Base-by-base conservation (phyloP, 140 eudicot genomes). In the Stevia rebaudiana region DNA sequence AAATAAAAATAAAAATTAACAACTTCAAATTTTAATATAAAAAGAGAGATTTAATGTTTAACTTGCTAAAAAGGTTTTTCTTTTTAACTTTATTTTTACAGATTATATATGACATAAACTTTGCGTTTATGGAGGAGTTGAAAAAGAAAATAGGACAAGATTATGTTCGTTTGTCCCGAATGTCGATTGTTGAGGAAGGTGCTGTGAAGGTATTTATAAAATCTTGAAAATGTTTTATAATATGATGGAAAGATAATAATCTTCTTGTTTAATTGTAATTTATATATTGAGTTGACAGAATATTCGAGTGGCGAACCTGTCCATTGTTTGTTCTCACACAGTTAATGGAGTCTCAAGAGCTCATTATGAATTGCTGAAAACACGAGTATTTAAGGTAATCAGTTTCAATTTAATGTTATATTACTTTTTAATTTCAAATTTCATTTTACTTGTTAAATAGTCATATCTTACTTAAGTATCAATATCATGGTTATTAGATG, bases 151-250 rank as follows among this genome's bases (percentile, higher is more conserved):
- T 82, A 28, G 84, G 84, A 18, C 63, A 68, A 28, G 84, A 82
- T 60, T 82, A 78, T 47, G 81, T 9, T 9, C 77, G 82, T 5
- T 46, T 78, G 67, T 75, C 88, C 40, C 65, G 84, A 22, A 71
- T 82, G 84, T 82, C 88, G 17, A 82, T 82, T 23, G 52, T 82
- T 43, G 88, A 82, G 76, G 88, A 82, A 71, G 87, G 88, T 73
- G 73, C 84, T 75, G 75, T 72, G 55, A 82, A 82, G 84, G 88
- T 82, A 78, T 31, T 12, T 21, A 9, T 17, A 39, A 23, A 53
- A 67, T 47, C 7, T 30, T 30, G 8, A 47, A 15, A 15, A 8
- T n/a, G 12, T 8, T 50, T 28, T 3, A 22, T 25, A 37, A 8
- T 16, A 25, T 44, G 40, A 31, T 28, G 37, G 16, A 7, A 41